Base-by-base conservation (phyloP, 106 monocot genomes). In the Gastrodia elata region DNA sequence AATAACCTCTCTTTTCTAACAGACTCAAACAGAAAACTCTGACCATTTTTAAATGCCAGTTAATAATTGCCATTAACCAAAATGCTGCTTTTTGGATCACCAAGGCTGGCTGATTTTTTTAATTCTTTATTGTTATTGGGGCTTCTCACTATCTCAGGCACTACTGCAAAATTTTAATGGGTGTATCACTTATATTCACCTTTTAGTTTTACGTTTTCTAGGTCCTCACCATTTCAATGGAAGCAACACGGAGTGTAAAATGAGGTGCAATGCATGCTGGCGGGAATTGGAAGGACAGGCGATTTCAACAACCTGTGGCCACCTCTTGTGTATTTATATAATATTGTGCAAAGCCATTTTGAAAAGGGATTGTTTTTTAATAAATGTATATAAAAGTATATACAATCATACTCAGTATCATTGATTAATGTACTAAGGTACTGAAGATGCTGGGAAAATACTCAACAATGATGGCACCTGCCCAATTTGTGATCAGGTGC, bases 241-340 rank as follows among this genome's bases (percentile, higher is more conserved):
- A 67, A 67, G 36, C 36, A 67, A 67, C 37, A 36, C 65, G 36
- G 4, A 39, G 68, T 69, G 46, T 82, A 77, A 81, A 78, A 96
- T 96, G 96, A 92, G 87, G 86, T 96, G 96, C 81, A 96, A 96
- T 84, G 90, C 92, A 37, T 96, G 96, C 81, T 96, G 96, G 96
- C 75, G 86, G 65, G 96, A 96, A 57, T 80, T 96, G 76, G 96
- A 96, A 81, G 90, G 92, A 42, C 83, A 86, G 72, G 89, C 91
- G 70, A 77, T 96, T 80, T 76, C 90, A 73, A 96, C 96, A 11
- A 92, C 96, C 28, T 96, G 96, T 77, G 96, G 96, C 67, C 96
- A 96, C 82, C 82, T 96, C 41, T 71, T 95, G 32, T 95, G 94
- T 95, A 89, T 95, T 80, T 84, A 68, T 56, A 34, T 16, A 55